Percentiles rank a stretch among this genome's conserved stretches.
Conservation (phyloP, 192 early-diverging fungal genomes). For the Backusella tarrabulga region DNA sequence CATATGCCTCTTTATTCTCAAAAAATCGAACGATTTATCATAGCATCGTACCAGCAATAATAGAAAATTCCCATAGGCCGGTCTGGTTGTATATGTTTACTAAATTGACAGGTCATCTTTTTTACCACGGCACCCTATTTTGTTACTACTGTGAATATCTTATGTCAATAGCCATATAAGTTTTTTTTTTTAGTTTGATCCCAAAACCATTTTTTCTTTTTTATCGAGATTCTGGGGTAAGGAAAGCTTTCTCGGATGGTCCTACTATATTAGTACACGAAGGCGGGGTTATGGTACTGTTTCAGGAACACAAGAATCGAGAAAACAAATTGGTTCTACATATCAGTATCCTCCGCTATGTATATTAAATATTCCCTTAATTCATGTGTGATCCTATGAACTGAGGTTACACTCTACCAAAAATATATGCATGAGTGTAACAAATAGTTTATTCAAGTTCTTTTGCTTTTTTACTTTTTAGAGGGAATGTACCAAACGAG, state of each 20-base stretch:
- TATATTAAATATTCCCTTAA: conserved; percentile 6
- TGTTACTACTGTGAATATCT: neutral
- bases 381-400: neutral
- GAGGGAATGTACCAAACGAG: neutral
- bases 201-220: neutral
- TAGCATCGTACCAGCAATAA: neutral
- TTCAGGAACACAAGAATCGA: neutral
- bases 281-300: neutral
- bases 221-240: neutral
- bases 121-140: neutral
- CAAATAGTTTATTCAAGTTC: neutral
- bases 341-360: neutral
- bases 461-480: neutral
- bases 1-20: neutral
- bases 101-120: conserved; percentile 2
- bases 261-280: neutral
- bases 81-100: neutral
- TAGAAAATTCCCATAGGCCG: neutral
- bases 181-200: neutral
- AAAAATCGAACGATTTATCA: neutral
- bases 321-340: neutral
- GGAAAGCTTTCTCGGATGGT: neutral
- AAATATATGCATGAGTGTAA: neutral
- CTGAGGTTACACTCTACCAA: neutral
- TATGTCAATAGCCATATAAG: neutral